Conservation (phyloP, 2,329 filamentous ascomycete genomes). For the Hymenoscyphus fructigenus region DNA sequence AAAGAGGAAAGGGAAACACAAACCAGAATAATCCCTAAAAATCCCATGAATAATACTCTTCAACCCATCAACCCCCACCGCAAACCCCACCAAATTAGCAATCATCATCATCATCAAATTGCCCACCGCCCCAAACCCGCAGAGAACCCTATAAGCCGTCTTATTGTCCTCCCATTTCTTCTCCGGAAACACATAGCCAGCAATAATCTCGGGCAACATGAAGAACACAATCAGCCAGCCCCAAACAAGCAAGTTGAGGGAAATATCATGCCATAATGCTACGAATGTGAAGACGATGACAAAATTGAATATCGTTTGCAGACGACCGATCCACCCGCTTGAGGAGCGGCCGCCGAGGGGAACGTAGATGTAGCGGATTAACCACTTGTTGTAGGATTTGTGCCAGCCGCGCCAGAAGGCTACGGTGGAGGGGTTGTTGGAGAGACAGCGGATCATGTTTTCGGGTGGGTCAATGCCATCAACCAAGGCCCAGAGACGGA, state of each 20-base stretch:
- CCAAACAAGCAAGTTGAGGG: constrained; percentile 87
- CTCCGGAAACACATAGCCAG: constrained; percentile 67
- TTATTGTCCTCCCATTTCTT: constrained; percentile 67
- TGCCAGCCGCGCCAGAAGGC: constrained; percentile 98
- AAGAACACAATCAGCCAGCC: constrained; percentile 96
- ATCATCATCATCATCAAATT: constrained; percentile 95
- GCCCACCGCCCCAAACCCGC: constrained; percentile 74
- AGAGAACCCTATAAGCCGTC: constrained; percentile 74
- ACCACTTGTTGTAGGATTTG: constrained; percentile 90
- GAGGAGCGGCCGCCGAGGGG: constrained; percentile 75
- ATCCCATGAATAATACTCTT: constrained; percentile 74
- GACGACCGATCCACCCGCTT: constrained; percentile 45
- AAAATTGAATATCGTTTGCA: constrained; percentile 70
- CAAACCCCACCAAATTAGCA: constrained; percentile 93
- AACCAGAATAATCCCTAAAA: constrained; percentile 69
- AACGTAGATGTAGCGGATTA: constrained; percentile 89
- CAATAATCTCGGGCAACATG: constrained; percentile 83
- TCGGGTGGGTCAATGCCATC: constrained; percentile 94
- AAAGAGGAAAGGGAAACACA: constrained; percentile 29
- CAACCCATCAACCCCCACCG: constrained; percentile 84
- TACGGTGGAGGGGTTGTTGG: constrained; percentile 86
- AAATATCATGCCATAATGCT: constrained; percentile 96
- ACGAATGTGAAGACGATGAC: constrained; percentile 92
- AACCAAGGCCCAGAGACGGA: constrained; percentile 90
- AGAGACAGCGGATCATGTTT: constrained; percentile 97